phyloP scores from a whole-genome alignment of 495 filamentous ascomycete species.

The Penicillium steckii region DNA sequence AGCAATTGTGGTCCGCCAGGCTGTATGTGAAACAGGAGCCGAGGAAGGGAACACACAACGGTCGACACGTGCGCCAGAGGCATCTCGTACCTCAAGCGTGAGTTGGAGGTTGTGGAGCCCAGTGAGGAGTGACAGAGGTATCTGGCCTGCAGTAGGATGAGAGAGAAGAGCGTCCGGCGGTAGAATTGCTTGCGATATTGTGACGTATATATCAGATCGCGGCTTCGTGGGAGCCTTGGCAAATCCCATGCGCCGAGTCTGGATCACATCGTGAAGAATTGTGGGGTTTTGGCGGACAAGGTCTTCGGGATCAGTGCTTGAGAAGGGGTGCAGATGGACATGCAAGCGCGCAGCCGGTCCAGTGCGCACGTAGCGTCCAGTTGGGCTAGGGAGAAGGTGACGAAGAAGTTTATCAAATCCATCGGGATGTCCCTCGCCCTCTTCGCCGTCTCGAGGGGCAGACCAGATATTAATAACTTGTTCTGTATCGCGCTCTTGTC shows the following conservation, averaged over 20 bases:
- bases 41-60: constrained; percentile 84
- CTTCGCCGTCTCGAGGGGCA: constrained; percentile 56
- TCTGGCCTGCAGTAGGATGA: constrained; percentile 73
- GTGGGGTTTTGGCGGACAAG: constrained; percentile 87
- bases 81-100: constrained; percentile 80
- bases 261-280: constrained; percentile 73
- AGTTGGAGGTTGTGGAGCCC: constrained; percentile 78
- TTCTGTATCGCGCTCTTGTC: constrained; percentile 72
- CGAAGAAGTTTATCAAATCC: constrained; percentile 76
- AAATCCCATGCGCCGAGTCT: constrained; percentile 90
- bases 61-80: constrained; percentile 76
- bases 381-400: constrained; percentile 70
- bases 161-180: constrained; percentile 76
- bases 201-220: constrained; percentile 92
- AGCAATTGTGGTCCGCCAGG: constrained; percentile 83
- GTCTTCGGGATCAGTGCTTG: constrained; percentile 67
- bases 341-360: constrained; percentile 68
- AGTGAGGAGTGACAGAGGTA: constrained; percentile 59
- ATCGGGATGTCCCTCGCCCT: constrained; percentile 50
- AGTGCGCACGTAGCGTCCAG: constrained; percentile 70
- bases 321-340: constrained; percentile 74
- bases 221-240: constrained; percentile 84
- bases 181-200: constrained; percentile 70
- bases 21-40: constrained; percentile 68
- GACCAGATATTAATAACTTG: constrained; percentile 79